Evolutionary conservation across 345 rosid genomes (phyloP).

Genomic region (Salix caprea): DNA sequence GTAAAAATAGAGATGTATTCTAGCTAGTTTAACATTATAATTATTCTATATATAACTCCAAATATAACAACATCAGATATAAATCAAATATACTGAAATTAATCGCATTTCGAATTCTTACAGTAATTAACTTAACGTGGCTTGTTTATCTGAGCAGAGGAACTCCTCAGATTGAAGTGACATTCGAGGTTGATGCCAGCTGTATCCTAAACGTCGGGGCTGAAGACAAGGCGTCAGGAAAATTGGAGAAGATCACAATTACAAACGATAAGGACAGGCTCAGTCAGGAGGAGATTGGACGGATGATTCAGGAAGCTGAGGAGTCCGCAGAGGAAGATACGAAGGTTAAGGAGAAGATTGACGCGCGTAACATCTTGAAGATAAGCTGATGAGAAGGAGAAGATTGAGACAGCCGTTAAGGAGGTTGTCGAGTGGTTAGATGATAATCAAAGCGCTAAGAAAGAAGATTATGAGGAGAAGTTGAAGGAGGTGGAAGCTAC

Average conservation of each 20-base stretch:
- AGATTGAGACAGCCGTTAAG: constrained; percentile 15
- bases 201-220: constrained; percentile 21
- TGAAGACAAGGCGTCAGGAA: constrained; percentile 22
- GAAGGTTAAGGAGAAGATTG: constrained; percentile 27
- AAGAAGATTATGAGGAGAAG: constrained; percentile 27
- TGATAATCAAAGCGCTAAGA: constrained; percentile 28
- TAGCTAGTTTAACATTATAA: too few relatives aligned
- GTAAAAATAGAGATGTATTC: too few relatives aligned
- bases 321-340: constrained; percentile 27
- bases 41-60: too few relatives aligned
- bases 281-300: constrained; percentile 25
- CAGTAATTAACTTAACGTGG: not conserved
- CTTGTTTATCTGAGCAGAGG: constrained; percentile 8
- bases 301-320: constrained; percentile 20
- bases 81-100: too few relatives aligned
- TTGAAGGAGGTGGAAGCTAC: constrained; percentile 34
- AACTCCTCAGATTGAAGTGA: constrained; percentile 25
- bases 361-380: constrained; percentile 27
- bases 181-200: constrained; percentile 23
- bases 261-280: constrained; percentile 23
- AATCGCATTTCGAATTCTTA: too few relatives aligned
- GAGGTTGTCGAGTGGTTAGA: constrained; percentile 27
- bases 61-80: too few relatives aligned
- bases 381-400: constrained; percentile 27
- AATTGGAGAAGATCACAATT: constrained; percentile 17